Conservation (phyloP, 2,329 filamentous ascomycete genomes). For the Calonectria honghensis region DNA sequence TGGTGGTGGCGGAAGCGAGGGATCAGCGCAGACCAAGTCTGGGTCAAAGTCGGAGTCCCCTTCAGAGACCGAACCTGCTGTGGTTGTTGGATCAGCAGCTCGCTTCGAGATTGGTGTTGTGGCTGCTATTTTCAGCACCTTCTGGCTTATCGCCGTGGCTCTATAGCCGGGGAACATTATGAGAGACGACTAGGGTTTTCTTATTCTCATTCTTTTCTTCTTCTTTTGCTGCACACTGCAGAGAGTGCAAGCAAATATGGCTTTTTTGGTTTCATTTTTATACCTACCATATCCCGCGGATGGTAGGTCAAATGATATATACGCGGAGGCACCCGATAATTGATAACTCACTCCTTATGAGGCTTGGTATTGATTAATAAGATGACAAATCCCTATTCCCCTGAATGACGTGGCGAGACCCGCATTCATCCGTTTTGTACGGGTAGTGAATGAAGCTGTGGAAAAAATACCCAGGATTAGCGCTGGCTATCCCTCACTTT, state of each 20-base stretch:
- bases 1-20: not conserved
- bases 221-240: not conserved
- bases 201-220: not conserved
- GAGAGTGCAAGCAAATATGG: not conserved
- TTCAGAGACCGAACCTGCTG: constrained; percentile 36
- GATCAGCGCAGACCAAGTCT: not conserved
- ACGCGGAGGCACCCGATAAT: constrained; percentile 1
- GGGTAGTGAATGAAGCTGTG: not conserved
- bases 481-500: too few relatives aligned
- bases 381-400: not conserved
- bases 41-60: constrained; percentile 4
- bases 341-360: constrained; percentile 12
- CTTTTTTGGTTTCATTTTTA: not conserved
- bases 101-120: constrained; percentile 52
- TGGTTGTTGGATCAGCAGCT: constrained; percentile 43
- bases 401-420: not conserved
- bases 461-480: not conserved
- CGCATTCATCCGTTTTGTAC: not conserved
- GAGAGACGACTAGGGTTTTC: not conserved
- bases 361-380: constrained; percentile 5
- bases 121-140: constrained; percentile 49
- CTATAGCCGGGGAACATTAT: constrained; percentile 41
- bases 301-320: not conserved
- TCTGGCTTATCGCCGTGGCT: constrained; percentile 50
- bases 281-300: not conserved